phyloP scores from a whole-genome alignment of 1,284 basidiomycete genomes.

The Trametes hirsuta region DNA sequence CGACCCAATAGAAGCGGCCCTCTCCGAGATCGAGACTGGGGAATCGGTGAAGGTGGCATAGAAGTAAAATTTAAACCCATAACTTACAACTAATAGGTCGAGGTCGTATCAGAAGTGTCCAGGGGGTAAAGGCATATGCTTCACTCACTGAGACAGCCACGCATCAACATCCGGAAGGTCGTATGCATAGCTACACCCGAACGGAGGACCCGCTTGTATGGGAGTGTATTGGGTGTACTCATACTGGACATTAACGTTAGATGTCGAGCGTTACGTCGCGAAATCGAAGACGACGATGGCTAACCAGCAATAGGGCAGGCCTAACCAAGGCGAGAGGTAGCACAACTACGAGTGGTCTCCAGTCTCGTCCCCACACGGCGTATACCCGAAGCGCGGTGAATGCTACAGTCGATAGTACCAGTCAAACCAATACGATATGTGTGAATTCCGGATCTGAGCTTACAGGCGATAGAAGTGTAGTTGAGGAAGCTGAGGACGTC shows the following conservation, averaged over 20 bases:
- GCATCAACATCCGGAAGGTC: neutral
- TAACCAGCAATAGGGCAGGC: slow-evolving; percentile 8
- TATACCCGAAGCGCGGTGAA: slow-evolving; percentile 15
- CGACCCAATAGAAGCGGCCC: slow-evolving; percentile 6
- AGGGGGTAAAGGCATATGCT: no score
- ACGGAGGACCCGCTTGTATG: neutral
- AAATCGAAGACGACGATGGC: neutral
- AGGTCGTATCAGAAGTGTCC: neutral
- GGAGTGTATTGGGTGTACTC: neutral
- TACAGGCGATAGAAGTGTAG: slow-evolving; percentile 7
- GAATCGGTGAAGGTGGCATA: neutral
- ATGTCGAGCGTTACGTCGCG: no score
- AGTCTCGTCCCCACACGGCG: slow-evolving; percentile 15
- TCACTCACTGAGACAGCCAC: neutral
- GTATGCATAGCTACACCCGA: neutral
- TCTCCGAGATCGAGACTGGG: slow-evolving; percentile 8
- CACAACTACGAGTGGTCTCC: slow-evolving; percentile 13
- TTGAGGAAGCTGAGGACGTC: slow-evolving; percentile 9
- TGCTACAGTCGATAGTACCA: neutral
- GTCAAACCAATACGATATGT: no score
- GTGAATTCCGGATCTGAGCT: neutral
- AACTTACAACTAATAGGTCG: neutral
- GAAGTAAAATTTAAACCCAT: neutral
- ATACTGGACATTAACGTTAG: neutral
- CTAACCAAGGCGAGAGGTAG: slow-evolving; percentile 8